Percentiles rank a stretch among this genome's conserved stretches.
These are phyloP conservation scores for Pyrenopolyporus hunteri DNA, from an alignment of 495 filamentous ascomycete species.

Conservation along the genomic window DNA sequence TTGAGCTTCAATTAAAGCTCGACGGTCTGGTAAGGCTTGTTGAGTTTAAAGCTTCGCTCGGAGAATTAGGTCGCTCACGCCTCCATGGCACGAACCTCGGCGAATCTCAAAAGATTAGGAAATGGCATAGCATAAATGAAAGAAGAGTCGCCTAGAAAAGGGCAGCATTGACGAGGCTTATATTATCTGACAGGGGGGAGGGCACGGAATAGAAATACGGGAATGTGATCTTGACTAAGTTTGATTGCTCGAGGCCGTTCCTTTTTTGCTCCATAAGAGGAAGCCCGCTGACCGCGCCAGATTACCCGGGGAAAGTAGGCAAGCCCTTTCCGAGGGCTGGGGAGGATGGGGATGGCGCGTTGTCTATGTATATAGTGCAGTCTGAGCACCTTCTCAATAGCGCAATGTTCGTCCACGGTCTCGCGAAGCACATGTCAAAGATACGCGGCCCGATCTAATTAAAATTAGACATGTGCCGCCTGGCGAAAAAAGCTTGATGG, in stretches of 20 bases:
- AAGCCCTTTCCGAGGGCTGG: slow-evolving; percentile 31
- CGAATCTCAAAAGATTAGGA: slow-evolving; percentile 2
- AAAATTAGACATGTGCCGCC: slow-evolving; percentile 17
- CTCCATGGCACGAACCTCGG: slow-evolving; percentile 16
- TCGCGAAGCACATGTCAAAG: slow-evolving; percentile 11
- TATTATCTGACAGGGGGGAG: slow-evolving; percentile 5
- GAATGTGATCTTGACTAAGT: slow-evolving; percentile 1
- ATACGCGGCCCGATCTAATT: slow-evolving; percentile 24
- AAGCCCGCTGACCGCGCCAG: too few relatives aligned
- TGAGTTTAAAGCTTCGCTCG: slow-evolving; percentile 10
- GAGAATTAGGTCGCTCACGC: slow-evolving; percentile 9
- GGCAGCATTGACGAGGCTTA: background rate
- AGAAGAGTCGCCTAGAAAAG: too few relatives aligned
- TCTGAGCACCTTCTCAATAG: slow-evolving; percentile 13
- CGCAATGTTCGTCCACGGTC: background rate
- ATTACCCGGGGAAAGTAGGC: too few relatives aligned
- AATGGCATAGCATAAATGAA: slow-evolving; percentile 24
- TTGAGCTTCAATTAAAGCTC: too few relatives aligned
- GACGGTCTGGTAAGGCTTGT: too few relatives aligned
- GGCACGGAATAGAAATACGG: too few relatives aligned
- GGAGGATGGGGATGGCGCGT: slow-evolving; percentile 13
- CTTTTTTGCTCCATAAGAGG: too few relatives aligned
- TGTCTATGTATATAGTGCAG: slow-evolving; percentile 2
- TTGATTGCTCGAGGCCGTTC: too few relatives aligned
- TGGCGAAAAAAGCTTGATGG: slow-evolving; percentile 13